Percentiles rank a stretch among this genome's conserved stretches.
These are phyloP conservation scores for Hibiscus mutabilis DNA, from an alignment of 345 rosid genomes.

Conservation along the genomic window DNA sequence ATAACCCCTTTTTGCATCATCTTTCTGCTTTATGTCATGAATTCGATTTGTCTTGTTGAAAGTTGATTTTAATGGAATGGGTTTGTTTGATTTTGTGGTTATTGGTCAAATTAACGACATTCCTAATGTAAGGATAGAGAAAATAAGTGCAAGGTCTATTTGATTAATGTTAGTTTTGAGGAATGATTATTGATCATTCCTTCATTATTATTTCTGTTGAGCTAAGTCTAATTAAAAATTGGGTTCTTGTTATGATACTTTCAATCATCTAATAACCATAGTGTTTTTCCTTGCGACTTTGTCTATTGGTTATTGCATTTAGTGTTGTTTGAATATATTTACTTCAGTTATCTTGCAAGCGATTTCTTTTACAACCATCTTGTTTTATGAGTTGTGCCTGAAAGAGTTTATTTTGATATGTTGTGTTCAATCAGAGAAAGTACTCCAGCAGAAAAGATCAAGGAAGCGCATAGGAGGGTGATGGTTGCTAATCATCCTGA, in stretches of 20 bases:
- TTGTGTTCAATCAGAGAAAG: conserved; percentile 20
- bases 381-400: neutral
- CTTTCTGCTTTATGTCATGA: neutral
- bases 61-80: neutral
- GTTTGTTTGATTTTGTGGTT: neutral
- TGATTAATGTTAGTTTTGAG: neutral
- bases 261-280: neutral
- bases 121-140: neutral
- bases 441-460: neutral
- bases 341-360: neutral
- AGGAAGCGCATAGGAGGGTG: neutral
- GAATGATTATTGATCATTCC: neutral
- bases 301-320: neutral
- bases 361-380: neutral
- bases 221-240: neutral
- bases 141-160: neutral
- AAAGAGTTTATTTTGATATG: neutral
- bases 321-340: neutral
- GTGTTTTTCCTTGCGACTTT: neutral
- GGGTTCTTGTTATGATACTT: neutral
- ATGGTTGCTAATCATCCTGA: neutral
- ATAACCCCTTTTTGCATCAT: neutral
- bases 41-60: neutral
- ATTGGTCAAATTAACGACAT: neutral
- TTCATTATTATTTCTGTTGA: neutral